These are phyloP conservation scores for Triadica sebifera DNA, from an alignment of 345 rosid genomes.

Conservation along the genomic window DNA sequence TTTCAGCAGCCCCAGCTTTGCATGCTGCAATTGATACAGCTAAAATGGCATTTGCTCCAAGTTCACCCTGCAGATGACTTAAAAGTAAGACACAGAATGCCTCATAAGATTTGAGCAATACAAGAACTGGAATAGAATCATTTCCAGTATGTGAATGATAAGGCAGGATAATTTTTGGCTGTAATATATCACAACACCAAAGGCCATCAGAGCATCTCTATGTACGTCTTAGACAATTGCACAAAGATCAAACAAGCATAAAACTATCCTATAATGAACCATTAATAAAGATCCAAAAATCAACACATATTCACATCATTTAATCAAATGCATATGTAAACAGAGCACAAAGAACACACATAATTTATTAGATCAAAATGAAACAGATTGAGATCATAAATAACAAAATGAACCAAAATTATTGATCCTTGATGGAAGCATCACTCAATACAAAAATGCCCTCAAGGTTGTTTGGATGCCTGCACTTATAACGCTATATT, in stretches of 20 bases:
- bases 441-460: background rate
- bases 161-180: background rate
- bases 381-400: background rate
- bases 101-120: background rate
- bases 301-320: background rate
- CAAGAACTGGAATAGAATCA: background rate
- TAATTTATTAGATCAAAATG: background rate
- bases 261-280: background rate
- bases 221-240: background rate
- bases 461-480: background rate
- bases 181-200: background rate
- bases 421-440: background rate
- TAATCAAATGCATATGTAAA: background rate
- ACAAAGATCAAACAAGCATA: background rate
- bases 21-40: conserved; percentile 99
- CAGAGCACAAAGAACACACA: no score
- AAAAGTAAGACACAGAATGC: conserved; percentile 9
- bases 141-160: background rate
- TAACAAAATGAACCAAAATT: background rate
- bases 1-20: conserved; percentile 99
- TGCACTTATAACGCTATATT: background rate
- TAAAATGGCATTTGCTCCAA: conserved; percentile 87
- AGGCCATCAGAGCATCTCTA: background rate
- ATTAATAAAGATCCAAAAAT: background rate
- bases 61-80: conserved; percentile 57